Base-by-base conservation (phyloP, 495 filamentous ascomycete genomes). In the Aspergillus bridgeri region DNA sequence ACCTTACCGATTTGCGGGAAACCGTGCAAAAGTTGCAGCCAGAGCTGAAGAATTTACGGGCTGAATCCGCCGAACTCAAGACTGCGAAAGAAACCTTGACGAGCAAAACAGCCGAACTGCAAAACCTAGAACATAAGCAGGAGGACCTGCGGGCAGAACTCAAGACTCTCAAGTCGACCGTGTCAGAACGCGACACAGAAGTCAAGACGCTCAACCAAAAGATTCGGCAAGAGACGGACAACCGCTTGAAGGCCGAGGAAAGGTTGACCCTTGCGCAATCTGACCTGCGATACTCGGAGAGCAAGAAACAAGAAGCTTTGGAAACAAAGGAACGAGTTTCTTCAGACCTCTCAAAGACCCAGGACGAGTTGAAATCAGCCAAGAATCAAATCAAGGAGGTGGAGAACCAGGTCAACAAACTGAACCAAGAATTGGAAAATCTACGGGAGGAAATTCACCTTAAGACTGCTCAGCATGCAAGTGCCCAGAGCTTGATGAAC, bases 11-110 rank as follows among this genome's bases (percentile, higher is more conserved):
- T 42, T 72, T 94, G 46, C 76, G 86, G 27, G 86, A 90, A 38
- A 81, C 90, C 8, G 74, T 96, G 9, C 87, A 93, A 52, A 96
- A 92, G 65, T 76, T 87, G 9, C 91, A 97, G 60, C 89, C 92
- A 1, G 94, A 98, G 69, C 77, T 98, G 19, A 83, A 82, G 60
- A 82, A 78, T 18, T 73, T 97, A 8, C 83, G 89, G 8, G 81
- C 82, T 42, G 94, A 98, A 58, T 86, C 87, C 38, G 79, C 85
- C 0, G 82, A 86, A 13, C 74, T 96, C 42, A 89, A 86, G 72
- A 73, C 74, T 2, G 74, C 83, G 13, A 91, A 88, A 60, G 88
- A 90, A 50, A 87, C 90, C 43, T 79, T 96, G 6, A 76, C 76
- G 11, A 80, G 82, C 43, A 89, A 89, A 67, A 80, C 81, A 19